Conservation (phyloP, 2,329 filamentous ascomycete species). For the Pseudonectria buxi region DNA sequence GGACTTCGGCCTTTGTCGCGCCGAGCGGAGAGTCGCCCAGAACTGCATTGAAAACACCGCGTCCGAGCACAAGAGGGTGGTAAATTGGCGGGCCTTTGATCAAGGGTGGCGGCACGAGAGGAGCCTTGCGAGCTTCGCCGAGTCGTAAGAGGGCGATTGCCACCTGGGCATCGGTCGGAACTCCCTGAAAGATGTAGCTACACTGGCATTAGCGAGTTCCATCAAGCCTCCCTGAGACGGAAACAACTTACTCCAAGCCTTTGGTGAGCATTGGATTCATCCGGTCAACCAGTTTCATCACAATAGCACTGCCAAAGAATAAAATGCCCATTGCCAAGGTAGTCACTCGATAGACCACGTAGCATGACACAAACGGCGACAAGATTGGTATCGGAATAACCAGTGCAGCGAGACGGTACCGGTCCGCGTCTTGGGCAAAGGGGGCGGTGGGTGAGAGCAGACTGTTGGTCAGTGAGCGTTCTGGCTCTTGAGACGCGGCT, state of each 20-base stretch:
- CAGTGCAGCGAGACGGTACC: constrained; percentile 15
- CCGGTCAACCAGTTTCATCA: background rate
- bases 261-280: too few species aligned
- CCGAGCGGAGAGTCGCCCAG: constrained; percentile 13
- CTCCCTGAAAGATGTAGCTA: constrained; percentile 67
- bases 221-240: fast-evolving
- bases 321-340: background rate
- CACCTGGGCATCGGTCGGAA: constrained; percentile 75
- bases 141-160: constrained; percentile 69
- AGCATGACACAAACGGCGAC: background rate
- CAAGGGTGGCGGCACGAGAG: constrained; percentile 47
- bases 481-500: background rate
- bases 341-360: background rate
- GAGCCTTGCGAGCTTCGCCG: constrained; percentile 68
- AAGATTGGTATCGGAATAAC: background rate
- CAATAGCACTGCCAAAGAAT: constrained; percentile 1
- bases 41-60: constrained; percentile 33
- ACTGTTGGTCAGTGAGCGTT: constrained; percentile 2
- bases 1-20: constrained; percentile 45
- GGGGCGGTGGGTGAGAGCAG: constrained; percentile 52
- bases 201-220: constrained; percentile 49
- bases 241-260: constrained; percentile 52
- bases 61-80: background rate
- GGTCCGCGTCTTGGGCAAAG: constrained; percentile 52
- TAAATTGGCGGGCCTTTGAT: background rate